Evolutionary conservation across 208 protist species (phyloP).

Genomic region (Crithidia expoeki): DNA sequence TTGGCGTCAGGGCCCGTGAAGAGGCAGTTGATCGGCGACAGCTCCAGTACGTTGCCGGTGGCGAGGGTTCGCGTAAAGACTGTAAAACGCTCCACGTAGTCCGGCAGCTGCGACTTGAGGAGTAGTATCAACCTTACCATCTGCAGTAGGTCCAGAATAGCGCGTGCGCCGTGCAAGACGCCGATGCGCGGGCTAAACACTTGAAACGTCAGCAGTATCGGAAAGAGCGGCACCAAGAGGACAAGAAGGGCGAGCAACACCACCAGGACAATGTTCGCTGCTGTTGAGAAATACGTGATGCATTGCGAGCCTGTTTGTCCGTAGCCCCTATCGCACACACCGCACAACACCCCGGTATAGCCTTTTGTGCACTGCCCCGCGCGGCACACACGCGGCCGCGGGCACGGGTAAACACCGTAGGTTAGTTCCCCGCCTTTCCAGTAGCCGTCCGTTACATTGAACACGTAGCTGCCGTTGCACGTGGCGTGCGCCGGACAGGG

Average conservation of each 20-base stretch:
- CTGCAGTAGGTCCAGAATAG: slow-evolving; percentile 36
- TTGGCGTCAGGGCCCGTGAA: slow-evolving; percentile 14
- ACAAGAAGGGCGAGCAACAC: slow-evolving; percentile 28
- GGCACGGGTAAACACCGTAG: slow-evolving; percentile 40
- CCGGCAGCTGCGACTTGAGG: slow-evolving; percentile 37
- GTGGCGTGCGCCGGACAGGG: slow-evolving; percentile 34
- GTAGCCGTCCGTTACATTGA: slow-evolving; percentile 46
- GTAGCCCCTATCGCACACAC: slow-evolving; percentile 37
- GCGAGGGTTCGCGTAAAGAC: slow-evolving; percentile 26
- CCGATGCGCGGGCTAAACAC: slow-evolving; percentile 26
- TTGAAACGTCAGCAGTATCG: slow-evolving; percentile 33
- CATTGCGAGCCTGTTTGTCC: slow-evolving; percentile 37
- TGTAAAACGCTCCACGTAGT: slow-evolving; percentile 33
- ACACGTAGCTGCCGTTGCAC: slow-evolving; percentile 52
- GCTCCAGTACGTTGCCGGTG: slow-evolving; percentile 23
- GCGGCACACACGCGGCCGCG: slow-evolving; percentile 26
- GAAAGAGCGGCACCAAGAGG: slow-evolving; percentile 19
- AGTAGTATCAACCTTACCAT: slow-evolving; percentile 27
- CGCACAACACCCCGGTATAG: slow-evolving; percentile 47
- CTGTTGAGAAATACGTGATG: slow-evolving; percentile 34
- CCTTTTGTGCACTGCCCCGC: slow-evolving; percentile 30
- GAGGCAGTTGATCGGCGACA: slow-evolving; percentile 32
- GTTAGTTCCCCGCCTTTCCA: slow-evolving; percentile 42
- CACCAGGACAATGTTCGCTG: slow-evolving; percentile 33
- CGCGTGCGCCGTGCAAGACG: slow-evolving; percentile 22